Base-by-base conservation (phyloP, 805 yeast species). In the Sungouiozyma intestinalis region DNA sequence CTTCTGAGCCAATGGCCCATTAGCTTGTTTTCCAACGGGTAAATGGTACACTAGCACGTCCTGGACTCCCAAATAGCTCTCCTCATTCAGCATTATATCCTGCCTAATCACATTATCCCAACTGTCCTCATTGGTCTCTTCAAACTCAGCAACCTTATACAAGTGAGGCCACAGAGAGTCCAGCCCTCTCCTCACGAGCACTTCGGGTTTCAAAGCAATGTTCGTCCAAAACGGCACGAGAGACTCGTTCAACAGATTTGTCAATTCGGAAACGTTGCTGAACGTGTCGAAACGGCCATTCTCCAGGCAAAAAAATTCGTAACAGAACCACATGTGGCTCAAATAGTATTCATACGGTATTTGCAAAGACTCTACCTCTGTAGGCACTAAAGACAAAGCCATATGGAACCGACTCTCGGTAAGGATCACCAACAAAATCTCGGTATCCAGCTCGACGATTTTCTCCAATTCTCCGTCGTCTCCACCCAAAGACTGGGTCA, bases 221-320 rank as follows among this genome's bases (percentile, higher is more conserved):
- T 61, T 56, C 16, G 50, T 46, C 65, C 65, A 61, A 46, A 54
- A 61, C 17, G 53, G 45, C 5, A 61, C 48, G 16, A 57, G 38
- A 36, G 53, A 53, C 42, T 60, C 64, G 42, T 62, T 60, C n/a
- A 60, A 42, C 17, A 43, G 31, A 38, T 50, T 51, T 15, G 61
- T 57, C 18, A 62, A 43, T 16, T 55, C 32, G 19, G 51, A 49
- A 37, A 47, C 29, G 50, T 27, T 55, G 57, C 16, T 53, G 46
- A 39, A 57, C 55, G 2, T 54, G 50, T 14, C 47, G 16, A 40
- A 60, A 57, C 3, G 38, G 3, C 58, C 60, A 40, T 49, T 41
- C 18, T 54, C 48, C 35, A 60, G 40, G 5, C 44, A 38, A 32
- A 58, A 60, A 36, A 55, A 53, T 19, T 50, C 45, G 43, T 60